phyloP scores from a whole-genome alignment of 106 monocot species.

The Cymbidium sinense region DNA sequence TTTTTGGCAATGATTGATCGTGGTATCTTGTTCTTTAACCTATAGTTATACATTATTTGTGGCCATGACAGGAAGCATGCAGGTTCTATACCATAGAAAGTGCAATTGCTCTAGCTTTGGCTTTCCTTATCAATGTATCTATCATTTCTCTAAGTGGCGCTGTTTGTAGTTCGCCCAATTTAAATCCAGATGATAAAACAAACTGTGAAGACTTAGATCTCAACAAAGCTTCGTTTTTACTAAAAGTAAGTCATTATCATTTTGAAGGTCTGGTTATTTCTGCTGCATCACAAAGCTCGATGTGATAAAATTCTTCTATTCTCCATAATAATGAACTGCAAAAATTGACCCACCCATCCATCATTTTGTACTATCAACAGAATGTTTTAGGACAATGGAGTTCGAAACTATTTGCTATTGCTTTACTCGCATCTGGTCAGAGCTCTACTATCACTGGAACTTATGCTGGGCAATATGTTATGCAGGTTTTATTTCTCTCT shows the following conservation, averaged over 20 bases:
- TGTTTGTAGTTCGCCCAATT: conserved; percentile 62
- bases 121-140: conserved; percentile 88
- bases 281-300: neutral
- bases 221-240: conserved; percentile 85
- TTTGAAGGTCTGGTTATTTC: neutral
- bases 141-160: conserved; percentile 86
- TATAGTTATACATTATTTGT: conserved; percentile 7
- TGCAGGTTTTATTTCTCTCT: conserved; percentile 65
- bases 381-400: conserved; percentile 92
- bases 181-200: conserved; percentile 51
- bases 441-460: conserved; percentile 98
- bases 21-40: neutral
- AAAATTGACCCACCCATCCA: neutral
- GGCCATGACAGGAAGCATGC: conserved; percentile 69
- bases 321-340: neutral
- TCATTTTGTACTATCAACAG: conserved; percentile 22
- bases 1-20: neutral
- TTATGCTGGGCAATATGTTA: conserved; percentile 99
- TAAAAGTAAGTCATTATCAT: conserved; percentile 45
- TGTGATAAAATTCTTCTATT: neutral
- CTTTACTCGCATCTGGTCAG: conserved; percentile 89
- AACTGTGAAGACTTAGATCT: conserved; percentile 82
- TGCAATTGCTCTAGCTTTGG: conserved; percentile 81
- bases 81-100: conserved; percentile 84
- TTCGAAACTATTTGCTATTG: conserved; percentile 86